Evolutionary conservation across 2,329 filamentous ascomycete genomes (phyloP).

Genomic region (Macroventuria anomochaeta): DNA sequence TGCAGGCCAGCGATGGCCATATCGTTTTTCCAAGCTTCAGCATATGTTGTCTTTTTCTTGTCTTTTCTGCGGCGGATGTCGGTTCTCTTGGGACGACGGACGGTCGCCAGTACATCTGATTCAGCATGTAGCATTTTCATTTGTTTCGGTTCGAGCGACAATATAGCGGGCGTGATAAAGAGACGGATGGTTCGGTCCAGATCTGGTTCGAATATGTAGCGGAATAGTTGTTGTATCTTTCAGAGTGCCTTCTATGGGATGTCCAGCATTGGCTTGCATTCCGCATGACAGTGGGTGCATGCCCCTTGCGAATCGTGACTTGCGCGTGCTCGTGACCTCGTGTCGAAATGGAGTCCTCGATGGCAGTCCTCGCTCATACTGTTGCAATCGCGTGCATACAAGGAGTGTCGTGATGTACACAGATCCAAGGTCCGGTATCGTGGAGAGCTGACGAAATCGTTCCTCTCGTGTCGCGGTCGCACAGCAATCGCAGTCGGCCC

Average conservation of each 20-base stretch:
- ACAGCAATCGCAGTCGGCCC: conserved; percentile 11
- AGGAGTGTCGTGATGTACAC: neutral
- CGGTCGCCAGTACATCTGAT: conserved; percentile 4
- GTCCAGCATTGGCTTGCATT: conserved; percentile 4
- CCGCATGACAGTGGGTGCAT: conserved; percentile 9
- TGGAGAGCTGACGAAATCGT: conserved; percentile 8
- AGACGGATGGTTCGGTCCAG: conserved; percentile 5
- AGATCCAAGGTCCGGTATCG: conserved; percentile 4
- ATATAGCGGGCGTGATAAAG: conserved; percentile 10
- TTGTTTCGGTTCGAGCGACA: conserved; percentile 8
- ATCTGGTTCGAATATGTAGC: conserved; percentile 6
- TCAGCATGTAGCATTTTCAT: conserved; percentile 15
- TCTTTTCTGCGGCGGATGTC: conserved; percentile 6
- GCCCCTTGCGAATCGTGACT: conserved; percentile 13
- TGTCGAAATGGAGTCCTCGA: neutral
- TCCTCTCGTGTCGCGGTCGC: conserved; percentile 15
- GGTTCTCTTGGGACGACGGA: neutral
- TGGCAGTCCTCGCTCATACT: neutral
- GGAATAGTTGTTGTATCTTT: conserved; percentile 1
- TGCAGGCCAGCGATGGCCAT: conserved; percentile 57
- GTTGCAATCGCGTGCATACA: conserved; percentile 1
- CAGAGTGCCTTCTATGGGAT: neutral
- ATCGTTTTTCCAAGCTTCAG: conserved; percentile 49
- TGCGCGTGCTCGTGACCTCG: conserved; percentile 12
- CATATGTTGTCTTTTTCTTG: conserved; percentile 26